Evolutionary conservation across 2,329 filamentous ascomycete species (phyloP), one percentile per base, ranked within the genome.

Genomic region (Aspergillus floridensis): DNA sequence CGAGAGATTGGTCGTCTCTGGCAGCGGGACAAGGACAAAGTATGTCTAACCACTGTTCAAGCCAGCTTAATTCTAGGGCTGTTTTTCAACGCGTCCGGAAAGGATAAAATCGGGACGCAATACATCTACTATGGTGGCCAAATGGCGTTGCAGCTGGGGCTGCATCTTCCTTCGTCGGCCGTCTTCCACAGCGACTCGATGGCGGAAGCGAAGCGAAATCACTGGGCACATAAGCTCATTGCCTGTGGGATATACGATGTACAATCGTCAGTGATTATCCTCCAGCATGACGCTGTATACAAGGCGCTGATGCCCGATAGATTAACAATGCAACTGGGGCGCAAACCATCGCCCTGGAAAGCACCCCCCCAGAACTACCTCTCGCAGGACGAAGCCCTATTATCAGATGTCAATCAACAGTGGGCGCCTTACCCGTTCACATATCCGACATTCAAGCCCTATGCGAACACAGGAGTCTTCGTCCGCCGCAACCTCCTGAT

Each of bases 371-470:
- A 55, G 26, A 26, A 47, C 4, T 48, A n/a, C 11, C 12, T 55
- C 11, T 35, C 53, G 6, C n/a, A 19, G 21, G 53, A 38, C 16
- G 53, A 55, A 21, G 53, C 41, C 5, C 6, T 46, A 4, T n/a
- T 46, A 6, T 44, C 53, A 6, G 53, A 55, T 24, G 16, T 32
- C 10, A 46, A 55, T 19, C 41, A 35, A n/a, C 53, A 55, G 16
- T 55, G 53, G 53, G 41, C 53, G 16, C 53, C 53, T 6, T 55
- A 55, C 10, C 53, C 53, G 14, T 55, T 55, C 19, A 48, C 53
- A 1, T 29, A 21, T 7, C 53, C 53, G 5, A 16, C 22, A 2
- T 31, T 47, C 26, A 29, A 31, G 44, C 26, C 53, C n/a, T 55
- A 47, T 10, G 16, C 24, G 2, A 19, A 35, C 3, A 55, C 53